These are phyloP conservation scores for Metrosideros polymorpha DNA, from an alignment of 441 rosid genomes.

Conservation along the genomic window DNA sequence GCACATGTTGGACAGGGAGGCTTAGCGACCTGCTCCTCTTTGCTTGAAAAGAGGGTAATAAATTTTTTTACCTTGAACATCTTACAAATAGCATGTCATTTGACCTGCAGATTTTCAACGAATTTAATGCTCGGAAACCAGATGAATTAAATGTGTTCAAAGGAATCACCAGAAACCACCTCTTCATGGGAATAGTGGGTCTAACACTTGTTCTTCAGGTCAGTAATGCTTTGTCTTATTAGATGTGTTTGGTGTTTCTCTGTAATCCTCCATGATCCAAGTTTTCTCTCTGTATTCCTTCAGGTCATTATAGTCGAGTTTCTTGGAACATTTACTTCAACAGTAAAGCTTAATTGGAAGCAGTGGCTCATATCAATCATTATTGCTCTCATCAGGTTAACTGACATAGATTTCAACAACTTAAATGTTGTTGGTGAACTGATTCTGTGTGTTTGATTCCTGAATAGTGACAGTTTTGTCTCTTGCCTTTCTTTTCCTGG, in stretches of 20 bases:
- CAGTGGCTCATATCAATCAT: conserved; percentile 58
- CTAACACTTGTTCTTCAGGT: conserved; percentile 83
- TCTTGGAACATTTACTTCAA: conserved; percentile 72
- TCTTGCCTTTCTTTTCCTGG: background rate
- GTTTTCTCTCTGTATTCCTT: background rate
- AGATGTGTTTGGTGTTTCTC: background rate
- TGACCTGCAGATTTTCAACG: conserved; percentile 72
- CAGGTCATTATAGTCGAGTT: conserved; percentile 57
- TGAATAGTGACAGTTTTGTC: background rate
- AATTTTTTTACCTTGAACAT: background rate
- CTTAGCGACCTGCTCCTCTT: background rate
- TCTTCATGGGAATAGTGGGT: conserved; percentile 65
- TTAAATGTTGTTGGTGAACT: background rate
- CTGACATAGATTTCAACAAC: background rate
- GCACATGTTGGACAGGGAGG: background rate
- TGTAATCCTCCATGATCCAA: background rate
- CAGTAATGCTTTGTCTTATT: background rate
- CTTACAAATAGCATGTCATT: background rate
- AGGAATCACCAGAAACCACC: conserved; percentile 65
- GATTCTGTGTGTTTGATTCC: background rate
- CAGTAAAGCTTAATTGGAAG: conserved; percentile 65
- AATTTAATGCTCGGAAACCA: conserved; percentile 93
- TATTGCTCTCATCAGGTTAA: conserved; percentile 61
- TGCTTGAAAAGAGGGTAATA: background rate
- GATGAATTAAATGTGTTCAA: conserved; percentile 71